Evolutionary conservation across 225 moss, liverwort and hornwort species (phyloP).

Genomic region (Marchantia paleacea): DNA sequence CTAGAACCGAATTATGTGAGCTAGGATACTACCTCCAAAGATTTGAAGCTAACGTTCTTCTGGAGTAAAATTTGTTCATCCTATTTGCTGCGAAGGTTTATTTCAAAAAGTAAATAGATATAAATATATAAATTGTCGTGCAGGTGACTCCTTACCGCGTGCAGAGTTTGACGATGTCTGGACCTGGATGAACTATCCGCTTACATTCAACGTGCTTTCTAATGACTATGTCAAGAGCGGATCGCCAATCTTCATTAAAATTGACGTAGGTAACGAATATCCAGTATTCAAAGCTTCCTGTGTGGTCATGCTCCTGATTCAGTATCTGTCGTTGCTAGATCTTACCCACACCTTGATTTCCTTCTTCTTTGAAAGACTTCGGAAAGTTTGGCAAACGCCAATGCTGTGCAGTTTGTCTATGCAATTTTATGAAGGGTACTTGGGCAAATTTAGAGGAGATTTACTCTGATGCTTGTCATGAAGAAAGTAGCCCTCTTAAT

Average conservation of each 20-base stretch:
- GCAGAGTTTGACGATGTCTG: slow-evolving; percentile 20
- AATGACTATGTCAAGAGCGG: slow-evolving; percentile 20
- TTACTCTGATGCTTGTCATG: too few species aligned
- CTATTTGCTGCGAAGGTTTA: neutral
- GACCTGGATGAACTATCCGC: slow-evolving; percentile 23
- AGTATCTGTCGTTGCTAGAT: too few species aligned
- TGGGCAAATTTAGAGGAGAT: too few species aligned
- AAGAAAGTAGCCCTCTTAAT: too few species aligned
- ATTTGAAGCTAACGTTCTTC: neutral
- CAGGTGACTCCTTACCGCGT: neutral
- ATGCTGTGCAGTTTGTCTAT: too few species aligned
- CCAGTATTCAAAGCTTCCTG: neutral
- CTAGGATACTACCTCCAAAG: too few species aligned
- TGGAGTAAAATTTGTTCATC: neutral
- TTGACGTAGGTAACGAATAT: slow-evolving; percentile 20
- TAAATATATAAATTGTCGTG: neutral
- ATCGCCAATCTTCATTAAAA: slow-evolving; percentile 6
- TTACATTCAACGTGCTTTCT: slow-evolving; percentile 23
- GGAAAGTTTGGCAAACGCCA: too few species aligned
- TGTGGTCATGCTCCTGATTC: neutral
- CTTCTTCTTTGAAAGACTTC: too few species aligned
- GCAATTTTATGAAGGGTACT: too few species aligned
- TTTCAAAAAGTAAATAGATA: too few species aligned
- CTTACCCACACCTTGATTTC: too few species aligned
- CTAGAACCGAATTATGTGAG: too few species aligned